Conservation (phyloP, 192 early-diverging fungal genomes). For the Mortierella antarctica region DNA sequence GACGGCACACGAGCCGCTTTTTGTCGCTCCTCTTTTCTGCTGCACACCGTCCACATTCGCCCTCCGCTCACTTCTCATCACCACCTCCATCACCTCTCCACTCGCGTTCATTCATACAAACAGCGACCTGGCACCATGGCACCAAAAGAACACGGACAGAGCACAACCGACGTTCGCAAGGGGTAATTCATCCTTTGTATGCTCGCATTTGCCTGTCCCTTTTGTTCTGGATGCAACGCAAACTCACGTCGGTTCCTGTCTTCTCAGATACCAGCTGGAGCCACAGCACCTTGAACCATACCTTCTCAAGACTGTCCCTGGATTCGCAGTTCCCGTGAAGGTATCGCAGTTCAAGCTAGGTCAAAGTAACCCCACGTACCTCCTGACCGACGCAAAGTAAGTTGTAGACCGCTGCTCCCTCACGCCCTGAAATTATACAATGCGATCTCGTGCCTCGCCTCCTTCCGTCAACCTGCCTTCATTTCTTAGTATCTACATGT, state of each 20-base stretch:
- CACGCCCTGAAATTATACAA: not conserved
- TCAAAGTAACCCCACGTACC: conserved; percentile 95
- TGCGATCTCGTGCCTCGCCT: too few species aligned
- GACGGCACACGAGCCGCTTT: not conserved
- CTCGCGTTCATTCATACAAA: not conserved
- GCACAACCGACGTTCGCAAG: conserved; percentile 43
- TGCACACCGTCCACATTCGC: not conserved
- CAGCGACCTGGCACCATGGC: conserved; percentile 5
- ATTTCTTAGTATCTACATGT: not conserved
- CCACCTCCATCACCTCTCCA: not conserved
- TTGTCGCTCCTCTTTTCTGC: not conserved
- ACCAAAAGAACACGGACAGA: conserved; percentile 49
- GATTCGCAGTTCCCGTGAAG: conserved; percentile 69
- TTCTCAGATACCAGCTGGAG: conserved; percentile 67
- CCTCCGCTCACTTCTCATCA: not conserved
- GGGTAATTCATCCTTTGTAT: conserved; percentile 14
- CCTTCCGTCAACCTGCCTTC: not conserved
- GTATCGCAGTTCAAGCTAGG: conserved; percentile 91
- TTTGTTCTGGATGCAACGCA: not conserved
- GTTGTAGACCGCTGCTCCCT: conserved; percentile 4
- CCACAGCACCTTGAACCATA: conserved; percentile 66
- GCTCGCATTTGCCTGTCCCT: not conserved
- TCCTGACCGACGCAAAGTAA: conserved; percentile 79
- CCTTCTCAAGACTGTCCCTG: conserved; percentile 62
- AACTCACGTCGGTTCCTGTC: not conserved